A percentile compares a stretch with the other conserved stretches of the same genome.
Conservation (phyloP, 345 rosid genomes). For the Eucalyptus camaldulensis region DNA sequence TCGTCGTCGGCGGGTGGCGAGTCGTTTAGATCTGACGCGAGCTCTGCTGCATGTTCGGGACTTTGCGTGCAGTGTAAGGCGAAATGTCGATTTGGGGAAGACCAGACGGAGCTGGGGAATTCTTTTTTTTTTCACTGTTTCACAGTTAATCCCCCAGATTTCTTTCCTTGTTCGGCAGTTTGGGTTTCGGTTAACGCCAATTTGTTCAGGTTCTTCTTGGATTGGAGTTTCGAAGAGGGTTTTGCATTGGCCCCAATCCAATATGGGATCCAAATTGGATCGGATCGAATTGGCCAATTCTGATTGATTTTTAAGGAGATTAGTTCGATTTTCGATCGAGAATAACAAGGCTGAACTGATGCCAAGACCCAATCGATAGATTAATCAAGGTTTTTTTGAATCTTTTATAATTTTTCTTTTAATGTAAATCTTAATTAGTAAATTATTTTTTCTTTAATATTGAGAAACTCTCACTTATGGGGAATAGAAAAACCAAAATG, state of each 20-base stretch:
- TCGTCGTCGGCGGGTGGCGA: not conserved
- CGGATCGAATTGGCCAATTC: fast-evolving
- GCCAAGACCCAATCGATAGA: fast-evolving
- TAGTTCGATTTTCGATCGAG: no score
- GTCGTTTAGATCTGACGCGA: not conserved
- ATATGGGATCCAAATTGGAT: no score
- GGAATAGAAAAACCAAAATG: no score
- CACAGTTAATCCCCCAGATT: not conserved
- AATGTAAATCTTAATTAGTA: no score
- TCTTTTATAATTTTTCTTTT: no score
- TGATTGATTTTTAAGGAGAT: fast-evolving
- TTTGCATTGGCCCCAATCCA: no score
- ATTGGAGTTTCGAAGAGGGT: fast-evolving
- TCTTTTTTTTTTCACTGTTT: not conserved
- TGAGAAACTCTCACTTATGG: no score
- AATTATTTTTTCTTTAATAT: no score
- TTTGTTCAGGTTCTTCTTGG: not conserved
- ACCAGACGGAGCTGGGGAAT: not conserved
- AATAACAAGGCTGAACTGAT: no score
- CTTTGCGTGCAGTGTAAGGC: not conserved
- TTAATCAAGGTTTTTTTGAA: fast-evolving
- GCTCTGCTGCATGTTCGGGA: not conserved
- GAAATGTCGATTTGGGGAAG: not conserved
- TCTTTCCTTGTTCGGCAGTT: not conserved
- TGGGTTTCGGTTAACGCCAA: not conserved